Evolutionary conservation across 495 filamentous ascomycete species (phyloP).

Genomic region (Neurospora tetrasperma): DNA sequence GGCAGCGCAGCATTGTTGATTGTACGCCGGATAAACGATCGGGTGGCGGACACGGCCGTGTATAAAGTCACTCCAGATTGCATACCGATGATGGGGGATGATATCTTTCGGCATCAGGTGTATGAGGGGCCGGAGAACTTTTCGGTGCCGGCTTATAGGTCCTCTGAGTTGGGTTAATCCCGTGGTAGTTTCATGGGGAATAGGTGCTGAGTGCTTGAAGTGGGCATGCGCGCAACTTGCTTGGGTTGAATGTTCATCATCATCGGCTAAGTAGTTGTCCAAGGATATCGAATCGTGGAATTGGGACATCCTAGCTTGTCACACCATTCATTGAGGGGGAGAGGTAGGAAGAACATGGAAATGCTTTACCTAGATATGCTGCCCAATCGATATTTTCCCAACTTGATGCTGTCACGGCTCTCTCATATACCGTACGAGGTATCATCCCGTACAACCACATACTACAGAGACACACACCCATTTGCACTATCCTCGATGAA

Average conservation of each 20-base stretch:
- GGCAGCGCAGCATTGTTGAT: neutral
- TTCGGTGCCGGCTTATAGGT: constrained; percentile 10
- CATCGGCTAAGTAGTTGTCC: neutral
- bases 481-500: constrained; percentile 43
- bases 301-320: too few species aligned
- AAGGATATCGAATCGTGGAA: neutral
- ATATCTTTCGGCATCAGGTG: constrained; percentile 13
- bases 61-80: constrained; percentile 1
- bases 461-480: constrained; percentile 34
- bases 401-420: neutral
- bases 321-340: neutral
- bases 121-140: constrained; percentile 26
- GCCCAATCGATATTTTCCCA: too few species aligned
- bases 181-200: neutral
- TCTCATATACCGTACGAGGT: neutral
- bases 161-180: neutral
- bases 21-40: constrained; percentile 6
- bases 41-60: constrained; percentile 7
- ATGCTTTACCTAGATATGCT: too few species aligned
- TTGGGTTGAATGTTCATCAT: neutral
- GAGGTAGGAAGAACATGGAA: neutral
- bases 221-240: neutral
- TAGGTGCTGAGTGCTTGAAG: neutral
- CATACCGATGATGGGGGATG: constrained; percentile 7
- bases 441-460: neutral